phyloP scores from a whole-genome alignment of 495 filamentous ascomycete genomes.

The Tetracladium setigerum region DNA sequence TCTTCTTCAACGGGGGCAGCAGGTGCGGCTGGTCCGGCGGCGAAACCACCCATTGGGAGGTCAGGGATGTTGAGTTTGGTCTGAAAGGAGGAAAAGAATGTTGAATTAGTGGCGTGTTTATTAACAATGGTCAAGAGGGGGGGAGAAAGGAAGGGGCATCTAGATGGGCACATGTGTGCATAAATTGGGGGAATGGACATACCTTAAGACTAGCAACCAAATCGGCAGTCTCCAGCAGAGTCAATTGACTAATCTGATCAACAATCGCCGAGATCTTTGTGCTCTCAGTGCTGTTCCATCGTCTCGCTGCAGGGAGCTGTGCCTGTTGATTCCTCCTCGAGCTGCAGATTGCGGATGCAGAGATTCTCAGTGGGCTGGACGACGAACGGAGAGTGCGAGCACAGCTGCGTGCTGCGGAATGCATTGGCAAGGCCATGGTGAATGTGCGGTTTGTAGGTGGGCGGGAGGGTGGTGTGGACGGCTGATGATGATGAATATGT shows the following conservation, averaged over 20 bases:
- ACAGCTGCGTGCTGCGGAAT: slow-evolving; percentile 52
- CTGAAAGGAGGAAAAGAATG: slow-evolving; percentile 33
- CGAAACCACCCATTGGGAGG: slow-evolving; percentile 83
- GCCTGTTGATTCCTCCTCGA: slow-evolving; percentile 22
- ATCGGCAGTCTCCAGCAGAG: slow-evolving; percentile 92
- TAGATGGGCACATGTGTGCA: neutral
- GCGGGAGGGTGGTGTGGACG: neutral
- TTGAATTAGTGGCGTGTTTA: neutral
- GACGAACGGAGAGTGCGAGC: slow-evolving; percentile 43
- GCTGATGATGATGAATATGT: neutral
- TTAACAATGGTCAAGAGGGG: neutral
- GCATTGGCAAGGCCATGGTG: slow-evolving; percentile 52
- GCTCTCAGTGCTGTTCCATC: slow-evolving; percentile 73
- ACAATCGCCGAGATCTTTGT: slow-evolving; percentile 91
- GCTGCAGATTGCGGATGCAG: slow-evolving; percentile 29
- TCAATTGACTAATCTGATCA: slow-evolving; percentile 97
- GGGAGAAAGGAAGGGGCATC: neutral
- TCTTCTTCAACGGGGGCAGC: slow-evolving; percentile 61
- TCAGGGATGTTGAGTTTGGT: slow-evolving; percentile 96
- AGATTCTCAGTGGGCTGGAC: slow-evolving; percentile 26
- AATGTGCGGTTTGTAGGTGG: neutral
- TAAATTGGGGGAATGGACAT: slow-evolving; percentile 12
- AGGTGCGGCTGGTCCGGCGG: slow-evolving; percentile 48
- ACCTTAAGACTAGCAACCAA: slow-evolving; percentile 91
- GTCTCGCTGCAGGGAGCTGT: slow-evolving; percentile 13